Evolutionary conservation across 371 early-diverging fungal genomes (phyloP).

Genomic region (Amoeboradix gromovi): DNA sequence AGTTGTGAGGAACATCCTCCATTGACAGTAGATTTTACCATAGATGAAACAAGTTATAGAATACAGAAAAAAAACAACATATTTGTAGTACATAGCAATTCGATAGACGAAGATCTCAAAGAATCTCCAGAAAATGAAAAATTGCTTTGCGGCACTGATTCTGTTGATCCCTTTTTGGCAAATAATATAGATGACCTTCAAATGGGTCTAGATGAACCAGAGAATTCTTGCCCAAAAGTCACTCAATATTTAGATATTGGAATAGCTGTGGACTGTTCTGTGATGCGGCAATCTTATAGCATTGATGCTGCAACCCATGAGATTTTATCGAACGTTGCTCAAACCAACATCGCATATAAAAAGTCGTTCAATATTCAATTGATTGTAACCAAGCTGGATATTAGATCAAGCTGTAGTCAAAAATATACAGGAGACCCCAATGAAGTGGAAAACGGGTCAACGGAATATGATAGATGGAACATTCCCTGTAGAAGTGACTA

Average conservation of each 20-base stretch:
- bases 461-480: neutral
- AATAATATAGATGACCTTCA: neutral
- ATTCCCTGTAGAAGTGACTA: conserved; percentile 29
- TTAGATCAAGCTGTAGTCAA: neutral
- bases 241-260: neutral
- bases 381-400: neutral
- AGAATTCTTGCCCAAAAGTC: neutral
- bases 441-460: neutral
- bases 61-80: neutral
- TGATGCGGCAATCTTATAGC: neutral
- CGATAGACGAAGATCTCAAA: neutral
- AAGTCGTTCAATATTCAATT: neutral
- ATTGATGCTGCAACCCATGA: neutral
- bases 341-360: neutral
- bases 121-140: neutral
- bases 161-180: neutral
- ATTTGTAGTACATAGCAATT: neutral
- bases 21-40: neutral
- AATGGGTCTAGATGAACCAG: neutral
- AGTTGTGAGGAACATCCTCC: neutral
- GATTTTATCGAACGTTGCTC: neutral
- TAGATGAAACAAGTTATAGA: neutral
- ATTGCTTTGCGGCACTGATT: neutral
- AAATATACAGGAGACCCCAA: neutral
- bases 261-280: neutral